Evolutionary conservation across 2,329 filamentous ascomycete genomes (phyloP).

Genomic region (Diaporthe eres): DNA sequence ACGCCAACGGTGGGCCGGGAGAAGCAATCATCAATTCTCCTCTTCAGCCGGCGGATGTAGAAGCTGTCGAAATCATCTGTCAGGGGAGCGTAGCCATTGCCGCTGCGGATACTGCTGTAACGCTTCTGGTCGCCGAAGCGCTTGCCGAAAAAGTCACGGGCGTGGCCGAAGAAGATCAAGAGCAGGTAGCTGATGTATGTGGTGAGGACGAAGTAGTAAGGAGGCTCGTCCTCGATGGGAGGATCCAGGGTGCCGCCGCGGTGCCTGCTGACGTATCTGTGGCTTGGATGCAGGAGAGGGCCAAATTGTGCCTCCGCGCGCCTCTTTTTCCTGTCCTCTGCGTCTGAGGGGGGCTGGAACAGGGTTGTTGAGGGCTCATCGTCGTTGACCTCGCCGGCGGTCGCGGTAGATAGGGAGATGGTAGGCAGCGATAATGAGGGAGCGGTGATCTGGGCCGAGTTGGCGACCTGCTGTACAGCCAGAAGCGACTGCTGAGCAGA

Average conservation of each 20-base stretch:
- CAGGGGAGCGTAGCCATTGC: constrained; percentile 92
- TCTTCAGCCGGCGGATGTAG: constrained; percentile 92
- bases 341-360: constrained; percentile 89
- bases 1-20: constrained; percentile 93
- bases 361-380: constrained; percentile 84
- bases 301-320: constrained; percentile 92
- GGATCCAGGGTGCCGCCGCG: constrained; percentile 84
- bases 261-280: constrained; percentile 92
- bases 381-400: constrained; percentile 78
- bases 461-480: constrained; percentile 72
- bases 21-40: constrained; percentile 97
- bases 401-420: constrained; percentile 91
- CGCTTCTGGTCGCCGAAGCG: constrained; percentile 86
- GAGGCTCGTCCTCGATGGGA: constrained; percentile 93
- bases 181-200: constrained; percentile 99
- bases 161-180: constrained; percentile 94
- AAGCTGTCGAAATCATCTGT: constrained; percentile 99
- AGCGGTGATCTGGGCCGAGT: constrained; percentile 76
- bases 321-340: constrained; percentile 82
- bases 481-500: constrained; percentile 78
- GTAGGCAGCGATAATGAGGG: constrained; percentile 86
- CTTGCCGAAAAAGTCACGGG: constrained; percentile 98
- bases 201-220: constrained; percentile 96
- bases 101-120: constrained; percentile 85
- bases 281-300: constrained; percentile 82